phyloP scores from a whole-genome alignment of 2,329 filamentous ascomycete genomes.

The Kalmusia sp. region DNA sequence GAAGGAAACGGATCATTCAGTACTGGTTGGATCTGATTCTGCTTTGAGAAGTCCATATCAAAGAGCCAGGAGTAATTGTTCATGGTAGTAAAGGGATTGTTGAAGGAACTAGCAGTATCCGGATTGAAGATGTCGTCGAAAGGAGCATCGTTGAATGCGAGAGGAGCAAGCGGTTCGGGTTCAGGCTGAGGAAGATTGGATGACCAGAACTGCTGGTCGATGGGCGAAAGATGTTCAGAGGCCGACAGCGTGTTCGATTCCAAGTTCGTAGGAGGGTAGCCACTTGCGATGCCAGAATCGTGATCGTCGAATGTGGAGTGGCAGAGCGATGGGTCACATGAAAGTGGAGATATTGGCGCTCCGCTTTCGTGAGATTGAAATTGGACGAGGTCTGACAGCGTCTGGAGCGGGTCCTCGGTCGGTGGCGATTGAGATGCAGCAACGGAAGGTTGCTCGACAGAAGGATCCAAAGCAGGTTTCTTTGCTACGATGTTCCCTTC shows the following conservation, averaged over 20 bases:
- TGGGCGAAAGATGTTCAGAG: slow-evolving; percentile 30
- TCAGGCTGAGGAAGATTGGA: slow-evolving; percentile 37
- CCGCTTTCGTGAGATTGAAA: slow-evolving; percentile 28
- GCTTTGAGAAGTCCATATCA: slow-evolving; percentile 50
- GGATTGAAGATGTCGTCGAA: slow-evolving; percentile 65
- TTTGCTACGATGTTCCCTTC: slow-evolving; percentile 61
- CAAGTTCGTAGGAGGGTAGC: slow-evolving; percentile 25
- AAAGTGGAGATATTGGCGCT: slow-evolving; percentile 45
- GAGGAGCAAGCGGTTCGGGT: slow-evolving; percentile 26
- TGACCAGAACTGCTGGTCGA: slow-evolving; percentile 42
- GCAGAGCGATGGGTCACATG: slow-evolving; percentile 33
- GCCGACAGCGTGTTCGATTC: slow-evolving; percentile 25
- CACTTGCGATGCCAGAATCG: slow-evolving; percentile 32
- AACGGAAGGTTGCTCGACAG: slow-evolving; percentile 13
- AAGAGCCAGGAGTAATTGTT: slow-evolving; percentile 70
- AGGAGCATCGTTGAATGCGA: slow-evolving; percentile 40
- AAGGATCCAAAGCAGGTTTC: slow-evolving; percentile 34
- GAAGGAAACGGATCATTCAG: slow-evolving; percentile 30
- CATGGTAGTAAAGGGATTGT: slow-evolving; percentile 70
- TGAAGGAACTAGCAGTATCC: slow-evolving; percentile 69
- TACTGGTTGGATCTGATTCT: slow-evolving; percentile 22
- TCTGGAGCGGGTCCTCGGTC: slow-evolving; percentile 20
- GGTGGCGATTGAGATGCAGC: slow-evolving; percentile 10
- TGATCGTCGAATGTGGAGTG: slow-evolving; percentile 36
- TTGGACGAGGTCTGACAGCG: slow-evolving; percentile 26